Evolutionary conservation across 164 flowering plant genomes (phyloP).

Genomic region (Umbellularia californica): DNA sequence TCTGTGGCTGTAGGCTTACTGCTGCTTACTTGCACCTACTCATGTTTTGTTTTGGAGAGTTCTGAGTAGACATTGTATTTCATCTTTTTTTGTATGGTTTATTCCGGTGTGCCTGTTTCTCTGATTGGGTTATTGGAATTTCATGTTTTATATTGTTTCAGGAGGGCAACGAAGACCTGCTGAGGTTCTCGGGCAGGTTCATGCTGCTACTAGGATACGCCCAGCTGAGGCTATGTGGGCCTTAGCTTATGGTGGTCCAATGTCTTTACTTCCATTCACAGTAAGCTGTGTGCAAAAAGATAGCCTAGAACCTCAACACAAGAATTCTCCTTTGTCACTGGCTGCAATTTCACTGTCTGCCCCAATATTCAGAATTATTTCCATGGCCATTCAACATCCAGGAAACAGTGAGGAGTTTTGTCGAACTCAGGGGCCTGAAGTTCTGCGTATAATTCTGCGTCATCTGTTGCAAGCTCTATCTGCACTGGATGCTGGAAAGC

Average conservation of each 20-base stretch:
- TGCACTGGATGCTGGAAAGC: conserved; percentile 50
- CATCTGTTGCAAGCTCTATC: conserved; percentile 74
- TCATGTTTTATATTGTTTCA: conserved; percentile 23
- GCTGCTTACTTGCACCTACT: not conserved
- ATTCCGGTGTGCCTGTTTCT: not conserved
- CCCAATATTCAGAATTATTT: conserved; percentile 76
- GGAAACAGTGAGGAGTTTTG: conserved; percentile 84
- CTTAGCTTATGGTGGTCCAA: conserved; percentile 86
- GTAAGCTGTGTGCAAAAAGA: conserved; percentile 64
- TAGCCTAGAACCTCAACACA: conserved; percentile 65
- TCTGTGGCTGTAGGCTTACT: not conserved
- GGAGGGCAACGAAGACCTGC: conserved; percentile 84
- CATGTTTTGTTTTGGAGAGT: not conserved
- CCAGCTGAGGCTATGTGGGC: conserved; percentile 93
- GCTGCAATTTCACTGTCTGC: conserved; percentile 77
- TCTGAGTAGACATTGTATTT: not conserved
- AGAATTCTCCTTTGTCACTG: conserved; percentile 42
- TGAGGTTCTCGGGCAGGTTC: conserved; percentile 99
- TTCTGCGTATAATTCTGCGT: conserved; percentile 71
- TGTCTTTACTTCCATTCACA: conserved; percentile 85
- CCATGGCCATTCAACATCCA: conserved; percentile 78
- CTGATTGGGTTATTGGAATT: not conserved
- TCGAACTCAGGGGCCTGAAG: conserved; percentile 79
- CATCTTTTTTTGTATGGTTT: not conserved
- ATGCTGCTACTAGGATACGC: conserved; percentile 75